Base-by-base conservation (phyloP, 2,329 filamentous ascomycete species). In the Penicillium sp. region DNA sequence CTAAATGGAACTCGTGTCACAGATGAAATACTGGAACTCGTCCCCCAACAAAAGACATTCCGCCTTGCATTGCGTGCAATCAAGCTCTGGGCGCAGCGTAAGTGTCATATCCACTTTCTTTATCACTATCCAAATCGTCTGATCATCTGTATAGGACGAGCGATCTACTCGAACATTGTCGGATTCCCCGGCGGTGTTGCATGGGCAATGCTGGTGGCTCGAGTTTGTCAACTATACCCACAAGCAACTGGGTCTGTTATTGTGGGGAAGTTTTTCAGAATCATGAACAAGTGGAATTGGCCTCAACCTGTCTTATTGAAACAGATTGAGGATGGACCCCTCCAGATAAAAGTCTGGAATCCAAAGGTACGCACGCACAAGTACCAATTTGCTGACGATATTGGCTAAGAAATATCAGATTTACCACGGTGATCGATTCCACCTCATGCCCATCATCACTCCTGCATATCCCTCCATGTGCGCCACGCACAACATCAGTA, bases 401-500 rank as follows among this genome's bases (percentile, higher is more conserved):
- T 35, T 8, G n/a, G 37, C 57, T 63, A 34, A 63, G 11, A 11
- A 49, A n/a, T 34, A n/a, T 38, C 66, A 90, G 82, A 79, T 92
- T 31, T 95, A 96, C 72, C 85, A 86, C 58, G 84, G 85, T 53
- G 94, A 97, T 73, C 84, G 85, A 42, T 89, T 86, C 63, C 93
- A 97, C 74, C 79, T 97, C 50, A 99, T 99, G 94, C 94, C 94
- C 29, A 90, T 99, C 74, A 97, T 99, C 69, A 99, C 94, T 1
- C 94, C 94, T 1, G 92, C 94, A 1, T 97, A 97, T 72, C 94
- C 94, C 3, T 95, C 92, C 48, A 97, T 97, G 92, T 97, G 94
- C 73, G 89, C 94, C 2, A 97, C 94, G 0, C 94, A 96, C 78
- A 97, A 96, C 68, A 88, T 99, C 58, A 92, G 89, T 3, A 81